Percentiles rank a stretch among this genome's conserved stretches.
phyloP scores from a whole-genome alignment of 331 rosid genomes.

The Prunus yedoensis region DNA sequence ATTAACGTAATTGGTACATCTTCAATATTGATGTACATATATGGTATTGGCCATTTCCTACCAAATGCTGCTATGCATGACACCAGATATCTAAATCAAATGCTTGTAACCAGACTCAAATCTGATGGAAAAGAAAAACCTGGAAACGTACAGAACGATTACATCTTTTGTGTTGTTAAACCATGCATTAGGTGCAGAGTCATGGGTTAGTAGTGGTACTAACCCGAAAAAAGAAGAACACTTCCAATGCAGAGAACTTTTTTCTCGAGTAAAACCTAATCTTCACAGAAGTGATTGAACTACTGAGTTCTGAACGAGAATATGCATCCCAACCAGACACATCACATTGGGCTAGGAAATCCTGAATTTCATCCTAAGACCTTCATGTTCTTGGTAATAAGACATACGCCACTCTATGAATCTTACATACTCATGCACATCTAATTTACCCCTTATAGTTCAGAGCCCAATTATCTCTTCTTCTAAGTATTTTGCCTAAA shows the following conservation, averaged over 20 bases:
- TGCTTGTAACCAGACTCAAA: background rate
- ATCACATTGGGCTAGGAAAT: background rate
- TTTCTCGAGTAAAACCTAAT: background rate
- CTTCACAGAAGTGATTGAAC: background rate
- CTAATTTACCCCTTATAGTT: background rate
- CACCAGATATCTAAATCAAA: background rate
- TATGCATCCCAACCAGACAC: background rate
- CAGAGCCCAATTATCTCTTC: background rate
- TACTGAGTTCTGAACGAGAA: background rate
- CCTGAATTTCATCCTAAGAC: background rate
- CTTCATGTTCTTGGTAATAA: background rate
- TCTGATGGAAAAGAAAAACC: background rate
- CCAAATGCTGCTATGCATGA: background rate
- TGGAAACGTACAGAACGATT: background rate
- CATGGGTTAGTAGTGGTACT: no score
- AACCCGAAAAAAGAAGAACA: background rate
- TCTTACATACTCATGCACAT: background rate
- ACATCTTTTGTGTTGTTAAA: background rate
- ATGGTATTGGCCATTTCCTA: background rate
- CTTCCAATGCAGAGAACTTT: background rate
- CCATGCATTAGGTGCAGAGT: background rate
- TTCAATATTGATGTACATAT: background rate
- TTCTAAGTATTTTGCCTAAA: background rate
- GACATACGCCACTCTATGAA: background rate
- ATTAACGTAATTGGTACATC: constrained; percentile 2